Conservation (phyloP, 164 flowering plant species). For the Euptelea pleiosperma region DNA sequence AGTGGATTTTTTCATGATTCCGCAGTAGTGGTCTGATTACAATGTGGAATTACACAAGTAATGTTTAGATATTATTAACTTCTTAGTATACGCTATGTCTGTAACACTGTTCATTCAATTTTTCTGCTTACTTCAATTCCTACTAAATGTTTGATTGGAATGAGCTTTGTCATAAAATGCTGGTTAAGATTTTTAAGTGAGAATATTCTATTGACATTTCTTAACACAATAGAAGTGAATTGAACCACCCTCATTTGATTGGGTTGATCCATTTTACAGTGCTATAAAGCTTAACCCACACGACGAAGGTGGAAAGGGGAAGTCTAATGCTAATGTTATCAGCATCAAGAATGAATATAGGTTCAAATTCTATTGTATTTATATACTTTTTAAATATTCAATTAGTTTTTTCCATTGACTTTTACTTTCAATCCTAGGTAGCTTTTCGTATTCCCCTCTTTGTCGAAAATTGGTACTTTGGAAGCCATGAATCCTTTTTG, state of each 20-base stretch:
- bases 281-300: constrained; percentile 11
- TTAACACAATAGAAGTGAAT: neutral
- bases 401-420: no score
- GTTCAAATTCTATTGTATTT: no score
- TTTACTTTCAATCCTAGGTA: no score
- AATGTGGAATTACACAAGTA: no score
- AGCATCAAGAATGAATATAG: no score
- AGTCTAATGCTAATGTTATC: neutral
- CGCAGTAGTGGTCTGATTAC: no score
- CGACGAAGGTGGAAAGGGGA: constrained; percentile 4
- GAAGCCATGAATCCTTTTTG: no score
- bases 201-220: neutral
- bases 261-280: constrained; percentile 17
- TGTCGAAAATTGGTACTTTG: no score
- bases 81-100: neutral
- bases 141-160: neutral
- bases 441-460: no score
- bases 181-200: no score
- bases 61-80: neutral
- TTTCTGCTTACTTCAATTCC: neutral
- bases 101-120: neutral
- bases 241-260: neutral
- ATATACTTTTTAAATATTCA: no score
- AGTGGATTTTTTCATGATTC: constrained; percentile 2
- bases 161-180: no score